Evolutionary conservation across 306 rosid genomes (phyloP), one percentile per base, ranked within the genome.

Genomic region (Canavalia gladiata): DNA sequence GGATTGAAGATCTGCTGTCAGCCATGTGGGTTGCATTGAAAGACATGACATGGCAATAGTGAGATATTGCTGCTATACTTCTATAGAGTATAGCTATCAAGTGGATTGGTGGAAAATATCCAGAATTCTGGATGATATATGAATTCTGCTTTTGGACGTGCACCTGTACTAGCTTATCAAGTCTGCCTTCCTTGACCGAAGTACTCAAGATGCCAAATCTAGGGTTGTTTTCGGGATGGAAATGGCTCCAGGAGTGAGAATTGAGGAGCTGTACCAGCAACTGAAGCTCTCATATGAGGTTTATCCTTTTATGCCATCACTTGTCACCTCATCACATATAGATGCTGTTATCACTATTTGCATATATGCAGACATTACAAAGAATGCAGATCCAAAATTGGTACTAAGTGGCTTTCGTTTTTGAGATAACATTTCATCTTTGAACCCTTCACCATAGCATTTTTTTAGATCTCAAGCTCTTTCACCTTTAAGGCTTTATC

Each of bases 281-380:
- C 87, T 95, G 82, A 88, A 85, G 86, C 84, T 66, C 80, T 82
- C 91, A 43, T 95, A 93, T 18, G 84, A 93, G 98, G 99, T 95
- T 78, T 70, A 9, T 52, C 74, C 47, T 78, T 70, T 43, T 77
- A 41, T 76, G 39, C 73, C 50, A 62, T 49, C 80, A 28, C 77
- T 73, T 43, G 25, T 68, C 79, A 41, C 64, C 62, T 76, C 57
- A 35, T 58, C 57, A 47, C 70, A 57, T 60, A 68, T 68, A 72
- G 58, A 83, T 52, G 43, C 28, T 13, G 0, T 58, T 60, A 55
- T 54, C 41, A 42, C 33, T 18, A 63, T 37, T 18, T 82, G 69
- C 55, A 7, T 18, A 37, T 8, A 33, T 43, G 59, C 46, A 4
- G 2, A 18, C 52, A 34, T 18, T 81, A 43, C 29, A n/a, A 47